These are phyloP conservation scores for Zygosaccharomyces bailii DNA, from an alignment of 805 yeast genomes.

Conservation along the genomic window DNA sequence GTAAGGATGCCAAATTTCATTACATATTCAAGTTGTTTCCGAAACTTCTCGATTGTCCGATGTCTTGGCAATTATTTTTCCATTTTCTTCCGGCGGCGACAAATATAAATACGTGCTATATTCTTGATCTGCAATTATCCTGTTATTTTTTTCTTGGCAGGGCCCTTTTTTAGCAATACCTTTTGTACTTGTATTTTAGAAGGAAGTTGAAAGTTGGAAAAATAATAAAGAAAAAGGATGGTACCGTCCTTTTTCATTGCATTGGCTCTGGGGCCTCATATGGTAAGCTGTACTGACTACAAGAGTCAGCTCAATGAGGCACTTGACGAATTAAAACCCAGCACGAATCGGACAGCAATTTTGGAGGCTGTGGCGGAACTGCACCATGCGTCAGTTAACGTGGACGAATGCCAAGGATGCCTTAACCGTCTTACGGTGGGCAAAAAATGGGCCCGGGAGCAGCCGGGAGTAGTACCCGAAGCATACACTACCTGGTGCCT, in stretches of 20 bases:
- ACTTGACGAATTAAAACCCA: slow-evolving; percentile 1
- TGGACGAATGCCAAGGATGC: slow-evolving; percentile 37
- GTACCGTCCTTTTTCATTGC: not conserved
- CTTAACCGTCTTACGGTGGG: slow-evolving; percentile 38
- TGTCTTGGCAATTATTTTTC: not conserved
- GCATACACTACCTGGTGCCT: slow-evolving; percentile 45
- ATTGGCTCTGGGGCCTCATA: not conserved
- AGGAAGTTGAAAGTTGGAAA: not conserved
- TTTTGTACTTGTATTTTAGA: too few species aligned
- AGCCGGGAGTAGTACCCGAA: slow-evolving; percentile 42
- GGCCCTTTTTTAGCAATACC: too few species aligned
- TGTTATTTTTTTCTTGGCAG: not conserved
- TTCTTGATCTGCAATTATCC: not conserved
- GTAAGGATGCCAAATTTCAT: not conserved
- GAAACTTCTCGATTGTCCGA: too few species aligned
- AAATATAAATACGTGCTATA: too few species aligned
- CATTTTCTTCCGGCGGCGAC: not conserved
- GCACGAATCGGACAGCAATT: slow-evolving; percentile 4
- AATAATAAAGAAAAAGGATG: not conserved
- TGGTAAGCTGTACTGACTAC: not conserved
- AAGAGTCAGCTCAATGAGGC: not conserved
- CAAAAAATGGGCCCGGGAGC: slow-evolving; percentile 37
- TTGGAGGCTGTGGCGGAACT: slow-evolving; percentile 8
- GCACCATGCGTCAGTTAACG: slow-evolving; percentile 9
- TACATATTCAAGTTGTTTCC: too few species aligned